phyloP scores from a whole-genome alignment of 108 stramenopile species.

The Ochromonas danica region DNA sequence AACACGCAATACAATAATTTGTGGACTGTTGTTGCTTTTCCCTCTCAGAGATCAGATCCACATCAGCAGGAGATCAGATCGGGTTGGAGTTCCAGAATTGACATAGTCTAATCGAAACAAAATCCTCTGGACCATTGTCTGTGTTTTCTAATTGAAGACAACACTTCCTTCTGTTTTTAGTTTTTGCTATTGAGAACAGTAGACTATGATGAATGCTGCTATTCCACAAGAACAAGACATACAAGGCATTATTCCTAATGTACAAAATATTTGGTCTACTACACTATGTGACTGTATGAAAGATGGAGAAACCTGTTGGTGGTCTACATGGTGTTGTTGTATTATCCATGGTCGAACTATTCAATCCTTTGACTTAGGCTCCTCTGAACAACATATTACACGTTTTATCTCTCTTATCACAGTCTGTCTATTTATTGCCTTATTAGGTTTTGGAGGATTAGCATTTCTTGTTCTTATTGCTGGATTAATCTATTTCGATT shows the following conservation, averaged over 20 bases:
- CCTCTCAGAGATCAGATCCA: too few relatives aligned
- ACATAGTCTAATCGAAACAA: too few relatives aligned
- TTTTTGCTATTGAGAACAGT: too few relatives aligned
- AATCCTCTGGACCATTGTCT: too few relatives aligned
- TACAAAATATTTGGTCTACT: constrained; percentile 14
- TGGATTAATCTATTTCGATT: neutral
- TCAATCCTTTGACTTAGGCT: constrained; percentile 6
- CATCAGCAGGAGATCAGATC: too few relatives aligned
- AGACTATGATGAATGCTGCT: too few relatives aligned
- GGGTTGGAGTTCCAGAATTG: too few relatives aligned
- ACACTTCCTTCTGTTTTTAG: too few relatives aligned
- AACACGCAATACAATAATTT: too few relatives aligned
- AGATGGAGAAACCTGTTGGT: constrained; percentile 35
- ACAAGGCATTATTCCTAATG: neutral
- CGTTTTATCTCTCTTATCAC: neutral
- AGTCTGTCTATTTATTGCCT: neutral
- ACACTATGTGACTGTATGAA: neutral
- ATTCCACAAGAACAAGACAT: too few relatives aligned
- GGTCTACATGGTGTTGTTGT: constrained; percentile 33
- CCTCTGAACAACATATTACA: neutral
- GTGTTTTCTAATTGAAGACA: too few relatives aligned
- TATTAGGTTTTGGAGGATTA: neutral
- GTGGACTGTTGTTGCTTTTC: too few relatives aligned
- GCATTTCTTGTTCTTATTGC: neutral
- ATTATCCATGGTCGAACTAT: neutral